Percentiles rank a stretch among this genome's conserved stretches.
Evolutionary conservation across 345 rosid species (phyloP).

Genomic region (Erucastrum elatum): DNA sequence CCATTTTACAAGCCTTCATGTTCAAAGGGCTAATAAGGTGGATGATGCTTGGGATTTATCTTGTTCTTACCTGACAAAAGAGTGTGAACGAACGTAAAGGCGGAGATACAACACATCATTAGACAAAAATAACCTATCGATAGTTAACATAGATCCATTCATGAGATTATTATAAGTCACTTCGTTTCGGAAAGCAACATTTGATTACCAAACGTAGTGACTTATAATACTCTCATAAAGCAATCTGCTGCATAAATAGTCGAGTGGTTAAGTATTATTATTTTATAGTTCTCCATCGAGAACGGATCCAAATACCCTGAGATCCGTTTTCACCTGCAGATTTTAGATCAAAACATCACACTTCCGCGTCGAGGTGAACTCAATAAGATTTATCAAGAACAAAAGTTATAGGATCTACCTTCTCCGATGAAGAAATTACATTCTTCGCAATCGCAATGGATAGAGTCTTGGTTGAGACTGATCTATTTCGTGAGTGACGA

Average conservation of each 20-base stretch:
- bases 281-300: not conserved
- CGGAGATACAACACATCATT: not conserved
- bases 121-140: not conserved
- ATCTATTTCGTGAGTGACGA: conserved; percentile 11
- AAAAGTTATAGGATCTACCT: conserved; percentile 2
- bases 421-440: not conserved
- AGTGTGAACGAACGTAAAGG: not conserved
- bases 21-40: conserved; percentile 5
- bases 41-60: conserved; percentile 15
- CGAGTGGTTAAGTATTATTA: not conserved
- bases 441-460: not conserved
- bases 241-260: not conserved
- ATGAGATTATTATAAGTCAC: no score
- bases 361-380: not conserved
- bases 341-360: not conserved
- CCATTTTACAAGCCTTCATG: not conserved
- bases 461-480: not conserved
- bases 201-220: no score
- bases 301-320: not conserved
- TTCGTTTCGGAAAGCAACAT: no score
- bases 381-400: not conserved
- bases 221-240: no score
- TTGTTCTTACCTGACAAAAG: not conserved
- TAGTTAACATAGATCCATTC: not conserved
- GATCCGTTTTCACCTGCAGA: conserved; percentile 1